Evolutionary conservation across 768 basidiomycete genomes (phyloP).

Genomic region (Pleurotus citrinopileatus): DNA sequence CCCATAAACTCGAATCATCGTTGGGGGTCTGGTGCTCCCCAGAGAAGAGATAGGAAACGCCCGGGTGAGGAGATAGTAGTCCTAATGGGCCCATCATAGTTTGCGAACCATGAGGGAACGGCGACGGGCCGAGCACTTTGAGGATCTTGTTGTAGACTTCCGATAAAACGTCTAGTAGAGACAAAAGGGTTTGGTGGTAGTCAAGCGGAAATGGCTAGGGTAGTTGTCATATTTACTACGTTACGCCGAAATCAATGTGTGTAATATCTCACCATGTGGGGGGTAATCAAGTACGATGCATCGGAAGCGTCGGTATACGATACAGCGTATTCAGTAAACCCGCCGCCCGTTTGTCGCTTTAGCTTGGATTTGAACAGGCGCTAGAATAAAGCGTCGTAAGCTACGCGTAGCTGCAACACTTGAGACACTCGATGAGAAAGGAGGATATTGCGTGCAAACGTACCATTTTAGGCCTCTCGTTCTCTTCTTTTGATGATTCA

Average conservation of each 20-base stretch:
- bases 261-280: constrained; percentile 76
- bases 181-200: constrained; percentile 86
- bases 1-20: constrained; percentile 60
- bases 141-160: constrained; percentile 88
- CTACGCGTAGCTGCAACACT: not conserved
- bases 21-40: constrained; percentile 23
- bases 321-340: constrained; percentile 56
- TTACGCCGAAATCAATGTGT: too few species aligned
- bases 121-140: constrained; percentile 79
- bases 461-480: constrained; percentile 74
- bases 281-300: constrained; percentile 66
- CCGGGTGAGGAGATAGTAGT: constrained; percentile 73
- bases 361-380: constrained; percentile 60
- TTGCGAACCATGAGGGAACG: constrained; percentile 61
- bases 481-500: constrained; percentile 75
- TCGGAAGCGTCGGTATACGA: constrained; percentile 61
- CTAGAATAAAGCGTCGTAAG: constrained; percentile 22
- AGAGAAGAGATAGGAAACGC: constrained; percentile 77
- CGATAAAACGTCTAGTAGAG: constrained; percentile 84
- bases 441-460: constrained; percentile 11
- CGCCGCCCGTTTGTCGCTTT: constrained; percentile 50
- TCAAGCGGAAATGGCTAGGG: constrained; percentile 90
- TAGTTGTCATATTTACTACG: too few species aligned
- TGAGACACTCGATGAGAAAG: not conserved
- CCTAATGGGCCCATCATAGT: constrained; percentile 80